Conservation (phyloP, 306 rosid genomes). For the Begonia masoniana region DNA sequence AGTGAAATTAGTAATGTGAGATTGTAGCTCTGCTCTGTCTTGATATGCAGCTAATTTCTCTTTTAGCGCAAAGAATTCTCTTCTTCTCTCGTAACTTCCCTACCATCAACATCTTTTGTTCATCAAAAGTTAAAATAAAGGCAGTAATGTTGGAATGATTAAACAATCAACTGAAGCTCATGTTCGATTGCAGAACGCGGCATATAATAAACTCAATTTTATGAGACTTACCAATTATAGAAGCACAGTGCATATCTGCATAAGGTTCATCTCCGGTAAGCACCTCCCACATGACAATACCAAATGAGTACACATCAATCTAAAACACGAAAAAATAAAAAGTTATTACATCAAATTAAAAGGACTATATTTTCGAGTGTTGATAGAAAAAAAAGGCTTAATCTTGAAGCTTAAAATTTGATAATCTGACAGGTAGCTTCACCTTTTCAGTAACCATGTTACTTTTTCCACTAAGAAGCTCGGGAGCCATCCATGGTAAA, state of each 20-base stretch:
- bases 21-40: neutral
- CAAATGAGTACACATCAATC: conserved; percentile 98
- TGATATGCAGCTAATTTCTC: too few species aligned
- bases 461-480: conserved; percentile 96
- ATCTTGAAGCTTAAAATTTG: conserved; percentile 1
- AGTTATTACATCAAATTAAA: neutral
- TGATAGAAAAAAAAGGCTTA: neutral
- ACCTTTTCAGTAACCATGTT: conserved; percentile 98
- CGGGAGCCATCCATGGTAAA: conserved; percentile 99
- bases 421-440: neutral
- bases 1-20: conserved; percentile 4
- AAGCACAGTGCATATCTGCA: conserved; percentile 93
- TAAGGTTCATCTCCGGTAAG: conserved; percentile 97
- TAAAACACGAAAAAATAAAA: conserved; percentile 29
- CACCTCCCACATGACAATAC: conserved; percentile 98
- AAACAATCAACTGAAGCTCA: too few species aligned
- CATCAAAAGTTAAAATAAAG: too few species aligned
- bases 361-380: too few species aligned
- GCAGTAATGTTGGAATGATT: too few species aligned
- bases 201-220: too few species aligned
- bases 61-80: too few species aligned
- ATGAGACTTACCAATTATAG: conserved; percentile 75
- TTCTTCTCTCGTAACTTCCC: too few species aligned
- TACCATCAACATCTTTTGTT: too few species aligned
- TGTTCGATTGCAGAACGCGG: too few species aligned